Conservation (phyloP, 2,329 filamentous ascomycete genomes). For the Aspergillus sp. region DNA sequence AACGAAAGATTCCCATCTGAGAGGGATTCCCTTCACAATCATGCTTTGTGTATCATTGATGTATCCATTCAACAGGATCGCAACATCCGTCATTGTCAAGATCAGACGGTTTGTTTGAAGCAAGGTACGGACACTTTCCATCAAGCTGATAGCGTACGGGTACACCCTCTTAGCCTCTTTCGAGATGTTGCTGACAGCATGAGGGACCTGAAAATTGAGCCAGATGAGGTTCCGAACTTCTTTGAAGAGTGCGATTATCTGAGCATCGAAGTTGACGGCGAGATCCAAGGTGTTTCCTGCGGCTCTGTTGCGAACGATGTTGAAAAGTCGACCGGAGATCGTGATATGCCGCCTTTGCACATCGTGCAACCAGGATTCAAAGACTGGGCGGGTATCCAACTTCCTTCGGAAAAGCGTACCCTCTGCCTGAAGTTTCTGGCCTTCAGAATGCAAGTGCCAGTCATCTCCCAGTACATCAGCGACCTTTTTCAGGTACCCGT, state of each 20-base stretch:
- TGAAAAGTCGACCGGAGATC: conserved; percentile 90
- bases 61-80: conserved; percentile 86
- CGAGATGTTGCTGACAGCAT: conserved; percentile 91
- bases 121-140: conserved; percentile 97
- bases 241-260: conserved; percentile 97
- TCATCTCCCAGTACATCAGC: conserved; percentile 94
- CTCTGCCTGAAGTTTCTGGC: conserved; percentile 89
- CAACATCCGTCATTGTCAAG: conserved; percentile 81
- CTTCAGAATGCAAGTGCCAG: conserved; percentile 92
- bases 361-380: conserved; percentile 92
- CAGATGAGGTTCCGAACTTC: conserved; percentile 95
- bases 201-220: conserved; percentile 92
- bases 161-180: conserved; percentile 99
- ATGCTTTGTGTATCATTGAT: conserved; percentile 85
- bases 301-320: conserved; percentile 84
- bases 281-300: conserved; percentile 87
- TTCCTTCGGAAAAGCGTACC: conserved; percentile 95
- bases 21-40: conserved; percentile 81
- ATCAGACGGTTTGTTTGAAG: conserved; percentile 87
- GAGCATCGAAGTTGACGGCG: conserved; percentile 92
- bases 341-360: conserved; percentile 86
- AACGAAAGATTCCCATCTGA: conserved; percentile 97
- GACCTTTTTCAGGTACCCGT: conserved; percentile 98
- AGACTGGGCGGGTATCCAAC: conserved; percentile 90
- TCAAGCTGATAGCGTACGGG: conserved; percentile 94